Base-by-base conservation (phyloP, 768 basidiomycete species). In the Hortiboletus flavorubellus region DNA sequence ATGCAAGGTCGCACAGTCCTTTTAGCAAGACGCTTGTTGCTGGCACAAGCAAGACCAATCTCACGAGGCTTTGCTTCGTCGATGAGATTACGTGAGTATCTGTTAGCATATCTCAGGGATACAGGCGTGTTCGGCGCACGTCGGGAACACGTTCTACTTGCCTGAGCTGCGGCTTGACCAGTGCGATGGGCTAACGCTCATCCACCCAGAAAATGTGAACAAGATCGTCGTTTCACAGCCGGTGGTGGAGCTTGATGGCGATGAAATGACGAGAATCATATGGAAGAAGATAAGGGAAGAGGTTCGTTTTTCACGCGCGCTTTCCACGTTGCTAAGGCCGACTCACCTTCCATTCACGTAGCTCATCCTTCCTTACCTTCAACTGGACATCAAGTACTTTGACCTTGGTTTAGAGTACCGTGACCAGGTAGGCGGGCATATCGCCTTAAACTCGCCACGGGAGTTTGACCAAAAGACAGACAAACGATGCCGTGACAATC, bases 251-350 rank as follows among this genome's bases (percentile, higher is more conserved):
- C 83, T 98, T 49, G 94, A 98, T 71, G 94, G 94, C 45, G 95
- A 97, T 74, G 96, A 99, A 76, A 98, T 98, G 96, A 99, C 96
- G 34, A 80, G 96, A 62, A 97, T 99, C 67, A 99, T 98, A 71
- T 98, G 92, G 93, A 94, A 93, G 83, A 93, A 93, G 80, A 94
- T 95, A 67, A 80, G 91, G 54, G 90, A 97, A 66, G 93, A 97
- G 84, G 93, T 93, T 53, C 56, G 82, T 73, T 23, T 47, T 51
- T 40, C 38, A 1, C 40, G 21, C 49, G 34, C 37, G 21, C 23
- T 54, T 15, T 29, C 35, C 48, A 26, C 34, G 41, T 30, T 44
- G 40, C 42, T 14, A 18, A 40, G 8, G 26, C 42, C 18, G 8
- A 49, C n/a, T 60, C 9, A 55, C 26, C 12, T 8, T 55, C 23